Evolutionary conservation across 768 basidiomycete genomes (phyloP), one percentile per base, ranked within the genome.

Genomic region (Boletus pseudo-olivaceus): DNA sequence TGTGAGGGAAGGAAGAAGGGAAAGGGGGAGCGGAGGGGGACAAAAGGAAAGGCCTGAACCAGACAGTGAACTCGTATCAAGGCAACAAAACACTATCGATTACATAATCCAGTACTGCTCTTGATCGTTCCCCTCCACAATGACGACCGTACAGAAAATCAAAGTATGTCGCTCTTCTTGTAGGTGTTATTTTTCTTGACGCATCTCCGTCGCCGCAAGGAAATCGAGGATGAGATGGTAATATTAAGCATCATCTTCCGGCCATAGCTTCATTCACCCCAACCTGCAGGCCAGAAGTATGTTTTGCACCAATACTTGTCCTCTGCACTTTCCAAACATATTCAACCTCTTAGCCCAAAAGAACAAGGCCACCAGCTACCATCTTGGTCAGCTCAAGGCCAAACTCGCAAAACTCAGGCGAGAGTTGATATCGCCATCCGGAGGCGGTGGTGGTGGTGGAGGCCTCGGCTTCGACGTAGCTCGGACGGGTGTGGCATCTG

Each of bases 401-500:
- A 99, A 99, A 72, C 85, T 99, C 49, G 97, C 97, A 47, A 99
- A 99, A 71, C 87, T 98, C 43, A 82, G 93, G 58, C 83, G 97
- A 53, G 97, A 99, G 69, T 83, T 99, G 51, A 93, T 99, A 62
- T 78, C 82, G 10, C 85, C 90, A 0, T 76, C 88, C 5, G 72
- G 79, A 19, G 80, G 91, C 20, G 87, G 92, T 10, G 95, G 95
- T 0, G 94, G 95, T 0, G 93, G 90, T 0, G 85, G 81, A 1
- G 96, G 95, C 29, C 60, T 93, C 11, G 97, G 97, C 40, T 99
- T 99, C 76, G 97, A 99, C 80, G 97, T 99, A 35, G 96, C 96
- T 39, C 82, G 93, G 70, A 99, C 97, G 17, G 97, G 97, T 70
- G 88, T 99, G 62, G 97, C 96, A 19, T 93, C 94, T 29, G 94